phyloP scores from a whole-genome alignment of 345 rosid species.

The Iberis pinnata region DNA sequence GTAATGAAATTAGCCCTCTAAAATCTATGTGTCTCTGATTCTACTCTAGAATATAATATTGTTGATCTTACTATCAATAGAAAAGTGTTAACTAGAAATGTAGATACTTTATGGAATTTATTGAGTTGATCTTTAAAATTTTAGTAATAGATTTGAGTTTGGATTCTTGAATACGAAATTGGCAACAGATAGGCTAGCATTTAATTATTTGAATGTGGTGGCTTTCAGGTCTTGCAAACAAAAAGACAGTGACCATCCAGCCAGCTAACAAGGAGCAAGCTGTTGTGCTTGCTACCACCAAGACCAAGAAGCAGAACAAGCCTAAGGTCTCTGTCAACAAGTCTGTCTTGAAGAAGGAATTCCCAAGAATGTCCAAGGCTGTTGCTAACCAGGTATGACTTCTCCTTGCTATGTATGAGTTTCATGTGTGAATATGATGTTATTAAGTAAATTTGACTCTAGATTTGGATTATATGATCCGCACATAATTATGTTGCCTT shows the following conservation, averaged over 20 bases:
- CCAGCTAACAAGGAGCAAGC: conserved; percentile 51
- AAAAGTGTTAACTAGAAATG: too few relatives aligned
- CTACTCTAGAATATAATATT: too few relatives aligned
- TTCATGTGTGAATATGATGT: too few relatives aligned
- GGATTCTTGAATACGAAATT: neutral
- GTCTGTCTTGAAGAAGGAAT: conserved; percentile 62
- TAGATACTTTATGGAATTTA: too few relatives aligned
- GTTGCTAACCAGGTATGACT: conserved; percentile 51
- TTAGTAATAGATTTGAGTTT: neutral
- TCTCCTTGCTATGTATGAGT: neutral
- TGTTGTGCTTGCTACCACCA: conserved; percentile 62
- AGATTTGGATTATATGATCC: too few relatives aligned
- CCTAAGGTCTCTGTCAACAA: conserved; percentile 59
- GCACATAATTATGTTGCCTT: too few relatives aligned
- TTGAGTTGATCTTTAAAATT: too few relatives aligned
- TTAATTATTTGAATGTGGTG: neutral
- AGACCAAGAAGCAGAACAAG: conserved; percentile 81
- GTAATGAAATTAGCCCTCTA: too few relatives aligned
- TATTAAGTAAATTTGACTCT: too few relatives aligned
- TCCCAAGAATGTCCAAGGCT: conserved; percentile 67
- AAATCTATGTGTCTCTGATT: too few relatives aligned
- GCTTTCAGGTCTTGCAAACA: conserved; percentile 69
- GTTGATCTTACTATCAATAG: too few relatives aligned
- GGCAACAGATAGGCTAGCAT: neutral
- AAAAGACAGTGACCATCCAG: conserved; percentile 72